These are phyloP conservation scores for Penicillium odoratum DNA, from an alignment of 495 filamentous ascomycete genomes.

Conservation along the genomic window DNA sequence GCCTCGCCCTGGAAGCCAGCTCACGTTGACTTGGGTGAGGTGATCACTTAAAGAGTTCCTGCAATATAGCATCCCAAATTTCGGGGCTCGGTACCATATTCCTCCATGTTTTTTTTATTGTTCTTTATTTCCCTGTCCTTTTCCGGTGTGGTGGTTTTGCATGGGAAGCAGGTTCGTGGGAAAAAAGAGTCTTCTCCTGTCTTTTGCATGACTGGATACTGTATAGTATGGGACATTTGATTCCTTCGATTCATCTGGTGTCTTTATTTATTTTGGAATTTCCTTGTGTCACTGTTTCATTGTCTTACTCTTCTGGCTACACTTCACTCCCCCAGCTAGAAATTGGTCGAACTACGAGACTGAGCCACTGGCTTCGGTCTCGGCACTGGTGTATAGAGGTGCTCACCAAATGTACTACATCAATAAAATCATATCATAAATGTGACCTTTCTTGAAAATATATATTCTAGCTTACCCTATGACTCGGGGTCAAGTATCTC, in stretches of 20 bases:
- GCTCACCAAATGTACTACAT: conserved; percentile 28
- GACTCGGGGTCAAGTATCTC: conserved; percentile 28
- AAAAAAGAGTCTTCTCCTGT: conserved; percentile 27
- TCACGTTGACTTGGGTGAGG: conserved; percentile 86
- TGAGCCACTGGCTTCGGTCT: conserved; percentile 7
- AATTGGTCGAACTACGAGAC: conserved; percentile 19
- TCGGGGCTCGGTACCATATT: conserved; percentile 28
- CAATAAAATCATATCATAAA: conserved; percentile 16
- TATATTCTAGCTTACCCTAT: not conserved
- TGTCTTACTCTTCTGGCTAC: conserved; percentile 20
- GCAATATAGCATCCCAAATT: conserved; percentile 8
- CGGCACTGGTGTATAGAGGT: conserved; percentile 28
- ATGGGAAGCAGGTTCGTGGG: conserved; percentile 28
- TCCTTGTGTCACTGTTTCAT: conserved; percentile 16
- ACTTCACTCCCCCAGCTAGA: conserved; percentile 17
- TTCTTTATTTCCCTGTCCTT: conserved; percentile 21
- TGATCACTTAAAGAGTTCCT: conserved; percentile 61
- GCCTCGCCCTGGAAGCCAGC: conserved; percentile 73
- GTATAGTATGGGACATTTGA: conserved; percentile 47
- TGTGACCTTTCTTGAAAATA: not conserved
- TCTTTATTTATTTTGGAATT: conserved; percentile 28
- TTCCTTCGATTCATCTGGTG: conserved; percentile 39
- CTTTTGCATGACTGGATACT: conserved; percentile 40
- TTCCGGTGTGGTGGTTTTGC: conserved; percentile 29
- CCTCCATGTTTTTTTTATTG: conserved; percentile 27